Base-by-base conservation (phyloP, 129 eudicot species). In the Pseudognaphalium luteoalbum region DNA sequence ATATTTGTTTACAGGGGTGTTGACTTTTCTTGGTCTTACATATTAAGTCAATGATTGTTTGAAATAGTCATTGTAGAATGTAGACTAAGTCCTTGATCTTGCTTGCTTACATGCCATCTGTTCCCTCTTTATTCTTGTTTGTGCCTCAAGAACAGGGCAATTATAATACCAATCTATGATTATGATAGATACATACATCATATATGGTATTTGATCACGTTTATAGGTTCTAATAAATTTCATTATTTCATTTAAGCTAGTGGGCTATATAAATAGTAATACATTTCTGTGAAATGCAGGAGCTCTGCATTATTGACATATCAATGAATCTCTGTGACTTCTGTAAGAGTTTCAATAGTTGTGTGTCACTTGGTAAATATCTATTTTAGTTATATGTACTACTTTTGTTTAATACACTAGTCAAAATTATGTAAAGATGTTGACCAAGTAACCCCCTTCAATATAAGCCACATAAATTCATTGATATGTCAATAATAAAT, bases 21-120 rank as follows among this genome's bases (percentile, higher is more conserved):
- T 75, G 80, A 75, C 84, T 60, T 78, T 66, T 78, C 68, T 22
- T 61, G 72, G 64, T 78, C 77, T 17, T 77, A 71, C 66, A 65
- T 63, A 70, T 42, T 44, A 72, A 59, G 78, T 71, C 85, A 71
- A 76, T 6, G 64, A 7, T 52, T 52, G 15, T 61, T 63, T 70
- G 81, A 81, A 76, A 72, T 64, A 14, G 78, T 75, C 76, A 81
- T 39, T 21, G 56, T 63, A 28, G 78, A 76, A 74, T 21, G 44
- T 63, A 28, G 78, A 76, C 78, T 60, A 35, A 71, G 78, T 75
- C 78, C 62, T 28, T 66, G 30, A 56, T 79, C 77, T 44, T 78
- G 29, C 65, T 59, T 66, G 30, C 65, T 77, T 17, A 34, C 58
- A 56, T 73, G 69, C 21, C 73, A 69, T 66, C 37, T 67, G n/a